Conservation (phyloP, 148 eudicot genomes). For the Cornus kousa region DNA sequence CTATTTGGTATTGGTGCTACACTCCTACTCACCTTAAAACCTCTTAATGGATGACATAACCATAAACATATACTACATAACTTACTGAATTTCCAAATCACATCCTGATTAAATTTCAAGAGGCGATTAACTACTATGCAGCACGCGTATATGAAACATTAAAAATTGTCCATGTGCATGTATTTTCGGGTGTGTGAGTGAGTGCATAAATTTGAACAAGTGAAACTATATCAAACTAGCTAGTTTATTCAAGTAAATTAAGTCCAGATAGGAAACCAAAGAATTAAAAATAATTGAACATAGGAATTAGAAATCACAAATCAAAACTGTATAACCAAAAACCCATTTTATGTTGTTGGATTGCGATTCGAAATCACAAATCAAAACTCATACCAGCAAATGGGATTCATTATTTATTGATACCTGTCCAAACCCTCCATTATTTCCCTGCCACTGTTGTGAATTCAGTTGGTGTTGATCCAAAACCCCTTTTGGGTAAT, state of each 20-base stretch:
- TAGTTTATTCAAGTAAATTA: background rate
- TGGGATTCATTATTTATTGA: background rate
- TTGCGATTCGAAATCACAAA: background rate
- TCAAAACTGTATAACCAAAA: background rate
- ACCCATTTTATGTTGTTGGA: background rate
- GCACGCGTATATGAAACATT: no score
- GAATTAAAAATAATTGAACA: background rate
- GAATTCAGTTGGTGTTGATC: conserved; percentile 2
- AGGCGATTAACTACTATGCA: no score
- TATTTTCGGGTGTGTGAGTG: background rate
- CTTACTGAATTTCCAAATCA: no score
- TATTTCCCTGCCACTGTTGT: conserved; percentile 13
- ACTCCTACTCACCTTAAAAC: no score
- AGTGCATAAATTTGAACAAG: background rate
- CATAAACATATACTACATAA: no score
- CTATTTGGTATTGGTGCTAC: no score
- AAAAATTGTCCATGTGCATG: background rate
- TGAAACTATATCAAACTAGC: background rate
- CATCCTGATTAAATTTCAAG: no score
- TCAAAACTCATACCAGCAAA: conserved; percentile 21
- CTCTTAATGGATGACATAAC: no score
- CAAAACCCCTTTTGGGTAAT: conserved; percentile 21
- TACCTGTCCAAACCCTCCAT: conserved; percentile 12
- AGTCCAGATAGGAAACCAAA: background rate
- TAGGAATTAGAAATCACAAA: background rate